Base-by-base conservation (phyloP, 495 filamentous ascomycete species). In the Xylaria curta region DNA sequence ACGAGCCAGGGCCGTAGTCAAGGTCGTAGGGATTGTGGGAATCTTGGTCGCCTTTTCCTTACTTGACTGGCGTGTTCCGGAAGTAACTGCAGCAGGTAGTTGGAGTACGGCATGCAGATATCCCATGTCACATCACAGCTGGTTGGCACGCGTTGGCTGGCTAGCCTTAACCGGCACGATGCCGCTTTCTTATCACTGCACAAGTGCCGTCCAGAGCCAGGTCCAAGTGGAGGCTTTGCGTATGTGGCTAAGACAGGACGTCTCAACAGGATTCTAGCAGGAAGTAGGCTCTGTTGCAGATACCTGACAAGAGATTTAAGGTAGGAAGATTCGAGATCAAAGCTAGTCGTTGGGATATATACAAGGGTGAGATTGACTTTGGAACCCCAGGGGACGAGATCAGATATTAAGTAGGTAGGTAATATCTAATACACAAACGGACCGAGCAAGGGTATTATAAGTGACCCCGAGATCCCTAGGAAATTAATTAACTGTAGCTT, bases 121-220 rank as follows among this genome's bases (percentile, higher is more conserved):
- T 68, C 70, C 64, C 64, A 68, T 49, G 64, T 72, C 64, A 68
- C 64, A 24, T 72, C 44, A 75, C 60, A 53, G 69, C 66, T 63
- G 56, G 56, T 21, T 63, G 54, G 68, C n/a, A 51, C 36, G 61
- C 61, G 13, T 26, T 47, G 61, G 26, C 42, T 64, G 21, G n/a
- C 61, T 64, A 21, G 63, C 31, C 65, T 44, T 47, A 67, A 56
- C 47, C 47, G 49, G 47, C 21, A 53, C 46, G 63, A 44, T 38
- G 47, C 49, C 65, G 49, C 12, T 40, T 38, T 36, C 47, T 56
- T 67, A 44, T 67, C 33, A 49, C 65, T 67, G 49, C 36, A 56
- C 36, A 12, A 61, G 47, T 54, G 60, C 36, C 49, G 65, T 56
- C 31, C 6, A 56, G 68, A 54, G 40, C 31, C 36, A 51, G n/a